Conservation (phyloP, 345 rosid genomes). For the Passiflora organensis region DNA sequence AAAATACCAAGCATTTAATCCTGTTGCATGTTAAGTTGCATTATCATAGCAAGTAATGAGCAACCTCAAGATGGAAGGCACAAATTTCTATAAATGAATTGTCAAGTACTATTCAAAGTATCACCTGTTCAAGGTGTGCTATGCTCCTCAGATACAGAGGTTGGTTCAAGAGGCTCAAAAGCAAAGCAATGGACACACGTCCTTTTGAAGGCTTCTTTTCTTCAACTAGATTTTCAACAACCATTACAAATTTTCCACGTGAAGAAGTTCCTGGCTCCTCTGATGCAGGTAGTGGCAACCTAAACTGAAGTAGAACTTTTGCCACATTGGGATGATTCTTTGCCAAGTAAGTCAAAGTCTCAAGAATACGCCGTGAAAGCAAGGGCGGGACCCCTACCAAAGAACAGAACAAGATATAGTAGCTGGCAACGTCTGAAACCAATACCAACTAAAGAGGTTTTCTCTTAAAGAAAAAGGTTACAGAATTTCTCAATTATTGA, state of each 20-base stretch:
- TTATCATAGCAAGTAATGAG: no score
- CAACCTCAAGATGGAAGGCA: no score
- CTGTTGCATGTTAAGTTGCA: no score
- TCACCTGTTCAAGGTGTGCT: slow-evolving; percentile 96
- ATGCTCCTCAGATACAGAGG: slow-evolving; percentile 90
- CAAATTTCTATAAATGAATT: no score
- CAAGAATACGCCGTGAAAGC: slow-evolving; percentile 87
- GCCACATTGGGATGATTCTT: slow-evolving; percentile 81
- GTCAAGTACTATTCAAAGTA: not conserved
- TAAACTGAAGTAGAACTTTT: slow-evolving; percentile 66
- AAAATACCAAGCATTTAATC: slow-evolving; percentile 8
- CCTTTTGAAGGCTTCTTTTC: slow-evolving; percentile 36
- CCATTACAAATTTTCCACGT: slow-evolving; percentile 68
- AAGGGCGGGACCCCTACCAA: slow-evolving; percentile 84
- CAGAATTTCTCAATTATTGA: not conserved
- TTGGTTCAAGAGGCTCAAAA: slow-evolving; percentile 82
- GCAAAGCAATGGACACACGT: slow-evolving; percentile 59
- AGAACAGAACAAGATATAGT: slow-evolving; percentile 1
- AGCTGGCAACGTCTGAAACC: not conserved
- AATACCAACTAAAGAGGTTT: not conserved
- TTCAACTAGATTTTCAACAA: slow-evolving; percentile 41
- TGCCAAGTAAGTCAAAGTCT: slow-evolving; percentile 77
- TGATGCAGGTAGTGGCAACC: slow-evolving; percentile 43
- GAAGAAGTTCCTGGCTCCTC: slow-evolving; percentile 33
- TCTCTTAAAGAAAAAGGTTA: no score